Percentiles rank a stretch among this genome's conserved stretches.
Evolutionary conservation across 2,329 filamentous ascomycete species (phyloP).

Genomic region (Xylogone sp.): DNA sequence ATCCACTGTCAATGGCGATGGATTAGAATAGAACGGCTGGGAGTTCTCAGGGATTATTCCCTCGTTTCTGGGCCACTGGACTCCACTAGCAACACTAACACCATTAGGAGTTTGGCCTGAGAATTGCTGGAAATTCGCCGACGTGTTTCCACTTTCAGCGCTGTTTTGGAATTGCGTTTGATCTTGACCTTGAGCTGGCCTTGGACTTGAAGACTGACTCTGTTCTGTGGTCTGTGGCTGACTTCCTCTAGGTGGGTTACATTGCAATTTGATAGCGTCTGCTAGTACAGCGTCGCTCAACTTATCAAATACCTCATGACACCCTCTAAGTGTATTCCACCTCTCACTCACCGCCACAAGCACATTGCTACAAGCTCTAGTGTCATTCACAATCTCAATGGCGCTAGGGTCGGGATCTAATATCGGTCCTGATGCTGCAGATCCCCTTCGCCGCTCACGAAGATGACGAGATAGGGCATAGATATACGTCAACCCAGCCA

Average conservation of each 20-base stretch:
- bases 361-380: conserved; percentile 39
- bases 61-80: not conserved
- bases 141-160: conserved; percentile 1
- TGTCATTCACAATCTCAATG: conserved; percentile 39
- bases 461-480: conserved; percentile 39
- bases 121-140: not conserved
- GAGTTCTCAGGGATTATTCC: not conserved
- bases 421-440: conserved; percentile 8
- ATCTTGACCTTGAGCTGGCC: not conserved
- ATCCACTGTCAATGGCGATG: conserved; percentile 31
- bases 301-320: conserved; percentile 39
- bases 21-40: conserved; percentile 1
- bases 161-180: not conserved
- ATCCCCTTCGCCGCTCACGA: conserved; percentile 22
- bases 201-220: not conserved
- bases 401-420: conserved; percentile 33
- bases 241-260: conserved; percentile 9
- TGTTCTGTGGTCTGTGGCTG: not conserved
- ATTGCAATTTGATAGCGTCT: conserved; percentile 32
- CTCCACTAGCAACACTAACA: not conserved
- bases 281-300: conserved; percentile 38
- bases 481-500: conserved; percentile 41
- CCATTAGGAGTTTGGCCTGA: not conserved
- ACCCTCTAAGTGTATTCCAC: conserved; percentile 36
- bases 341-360: conserved; percentile 40